A percentile compares a stretch with the other conserved stretches of the same genome.
These are phyloP conservation scores for Metschnikowia anglica DNA, from an alignment of 805 yeast species.

Conservation along the genomic window DNA sequence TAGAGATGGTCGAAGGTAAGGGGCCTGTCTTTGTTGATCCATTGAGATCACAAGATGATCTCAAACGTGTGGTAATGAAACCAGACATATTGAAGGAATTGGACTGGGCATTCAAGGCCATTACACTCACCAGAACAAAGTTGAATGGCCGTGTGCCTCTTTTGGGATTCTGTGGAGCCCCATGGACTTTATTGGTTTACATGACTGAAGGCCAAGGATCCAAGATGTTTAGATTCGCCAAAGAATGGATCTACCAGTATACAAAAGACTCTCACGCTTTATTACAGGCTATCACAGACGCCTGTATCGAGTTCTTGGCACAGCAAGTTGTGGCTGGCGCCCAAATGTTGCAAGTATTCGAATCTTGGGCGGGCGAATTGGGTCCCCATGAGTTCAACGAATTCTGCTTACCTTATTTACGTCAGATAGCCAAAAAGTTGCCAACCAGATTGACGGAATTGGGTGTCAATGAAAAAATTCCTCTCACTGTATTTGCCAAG, in stretches of 20 bases:
- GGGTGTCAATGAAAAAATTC: slow-evolving; percentile 70
- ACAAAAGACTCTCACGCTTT: slow-evolving; percentile 70
- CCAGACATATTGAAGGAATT: slow-evolving; percentile 75
- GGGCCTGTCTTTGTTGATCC: slow-evolving; percentile 95
- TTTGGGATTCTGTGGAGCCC: slow-evolving; percentile 95
- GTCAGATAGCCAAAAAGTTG: slow-evolving; percentile 67
- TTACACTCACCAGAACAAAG: slow-evolving; percentile 82
- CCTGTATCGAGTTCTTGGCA: slow-evolving; percentile 88
- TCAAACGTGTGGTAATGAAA: slow-evolving; percentile 54
- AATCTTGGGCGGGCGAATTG: slow-evolving; percentile 97
- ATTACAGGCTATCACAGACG: slow-evolving; percentile 77
- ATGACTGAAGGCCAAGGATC: slow-evolving; percentile 99
- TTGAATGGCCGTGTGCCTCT: slow-evolving; percentile 90
- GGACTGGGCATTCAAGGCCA: slow-evolving; percentile 95
- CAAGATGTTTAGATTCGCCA: slow-evolving; percentile 83
- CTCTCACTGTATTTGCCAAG: slow-evolving; percentile 88
- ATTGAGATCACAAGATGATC: slow-evolving; percentile 68
- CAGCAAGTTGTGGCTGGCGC: slow-evolving; percentile 97
- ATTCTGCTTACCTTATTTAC: slow-evolving; percentile 85
- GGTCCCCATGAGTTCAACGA: slow-evolving; percentile 86
- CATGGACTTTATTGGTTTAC: slow-evolving; percentile 95
- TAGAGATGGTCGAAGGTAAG: slow-evolving; percentile 88
- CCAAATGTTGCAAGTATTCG: slow-evolving; percentile 95
- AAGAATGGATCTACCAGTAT: slow-evolving; percentile 85
- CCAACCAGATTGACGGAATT: slow-evolving; percentile 69